phyloP scores from a whole-genome alignment of 306 rosid genomes.

The Dalbergia cultrata region DNA sequence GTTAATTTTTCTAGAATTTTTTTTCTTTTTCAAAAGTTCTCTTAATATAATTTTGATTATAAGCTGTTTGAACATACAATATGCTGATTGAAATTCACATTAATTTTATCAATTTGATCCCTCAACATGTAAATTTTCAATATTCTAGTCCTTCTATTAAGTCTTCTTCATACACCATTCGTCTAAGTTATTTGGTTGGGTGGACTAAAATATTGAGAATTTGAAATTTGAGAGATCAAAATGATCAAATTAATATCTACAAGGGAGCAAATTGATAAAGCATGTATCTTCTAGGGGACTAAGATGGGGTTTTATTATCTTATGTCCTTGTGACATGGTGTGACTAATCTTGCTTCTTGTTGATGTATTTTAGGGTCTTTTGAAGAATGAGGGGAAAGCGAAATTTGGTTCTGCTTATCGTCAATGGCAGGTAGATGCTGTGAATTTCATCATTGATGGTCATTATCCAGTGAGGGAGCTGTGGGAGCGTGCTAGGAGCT shows the following conservation, averaged over 20 bases:
- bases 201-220: not conserved
- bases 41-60: not conserved
- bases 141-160: not conserved
- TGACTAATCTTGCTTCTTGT: conserved; percentile 43
- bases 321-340: not conserved
- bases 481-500: conserved; percentile 87
- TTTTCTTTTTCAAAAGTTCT: too few species aligned
- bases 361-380: conserved; percentile 70
- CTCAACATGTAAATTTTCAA: not conserved
- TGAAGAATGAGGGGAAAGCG: conserved; percentile 87
- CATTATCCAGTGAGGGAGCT: conserved; percentile 96
- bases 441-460: conserved; percentile 83
- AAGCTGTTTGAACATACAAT: not conserved
- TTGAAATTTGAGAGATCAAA: not conserved
- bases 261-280: not conserved
- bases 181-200: not conserved
- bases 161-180: not conserved
- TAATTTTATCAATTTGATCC: conserved; percentile 11
- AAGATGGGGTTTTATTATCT: not conserved
- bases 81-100: not conserved
- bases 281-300: conserved; percentile 3
- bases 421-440: conserved; percentile 88
- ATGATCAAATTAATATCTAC: not conserved
- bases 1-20: not conserved
- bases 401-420: conserved; percentile 78